These are phyloP conservation scores for Emiliania huxleyi DNA, from an alignment of 78 protist genomes.

Conservation along the genomic window DNA sequence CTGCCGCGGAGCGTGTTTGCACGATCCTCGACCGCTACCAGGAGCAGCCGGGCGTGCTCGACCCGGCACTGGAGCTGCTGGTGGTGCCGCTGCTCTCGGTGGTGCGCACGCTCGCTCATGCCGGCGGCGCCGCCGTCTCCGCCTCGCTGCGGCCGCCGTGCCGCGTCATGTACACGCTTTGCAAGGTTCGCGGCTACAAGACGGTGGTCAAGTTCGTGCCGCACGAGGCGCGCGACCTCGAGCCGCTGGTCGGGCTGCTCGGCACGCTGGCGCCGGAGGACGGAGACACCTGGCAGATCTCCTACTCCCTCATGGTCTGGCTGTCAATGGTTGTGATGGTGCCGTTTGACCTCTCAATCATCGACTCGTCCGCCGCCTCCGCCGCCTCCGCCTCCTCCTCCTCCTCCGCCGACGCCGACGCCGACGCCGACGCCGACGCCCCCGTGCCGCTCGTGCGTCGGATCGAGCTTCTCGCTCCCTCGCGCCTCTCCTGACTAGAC, in stretches of 20 bases:
- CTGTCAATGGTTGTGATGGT: slow-evolving; percentile 78
- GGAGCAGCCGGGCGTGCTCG: slow-evolving; percentile 59
- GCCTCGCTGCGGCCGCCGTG: neutral
- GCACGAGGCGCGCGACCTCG: slow-evolving; percentile 55
- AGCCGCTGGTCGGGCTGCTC: slow-evolving; percentile 17
- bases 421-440: too few relatives aligned
- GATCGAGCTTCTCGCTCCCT: too few relatives aligned
- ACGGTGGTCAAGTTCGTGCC: slow-evolving; percentile 40
- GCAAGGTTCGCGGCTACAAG: slow-evolving; percentile 68
- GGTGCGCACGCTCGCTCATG: neutral
- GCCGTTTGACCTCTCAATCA: slow-evolving; percentile 80
- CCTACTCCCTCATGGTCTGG: slow-evolving; percentile 86
- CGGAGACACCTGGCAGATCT: slow-evolving; percentile 66
- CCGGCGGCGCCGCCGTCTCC: too few relatives aligned
- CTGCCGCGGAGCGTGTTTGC: neutral
- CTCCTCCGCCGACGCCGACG: too few relatives aligned
- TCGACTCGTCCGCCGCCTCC: slow-evolving; percentile 60
- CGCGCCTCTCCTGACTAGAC: too few relatives aligned
- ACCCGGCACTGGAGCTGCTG: slow-evolving; percentile 43
- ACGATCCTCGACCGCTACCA: slow-evolving; percentile 45
- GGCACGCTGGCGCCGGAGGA: neutral
- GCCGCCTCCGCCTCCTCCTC: neutral
- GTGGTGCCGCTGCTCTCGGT: neutral
- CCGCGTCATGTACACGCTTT: slow-evolving; percentile 38
- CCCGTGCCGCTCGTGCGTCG: neutral